Percentiles rank a stretch among this genome's conserved stretches.
Evolutionary conservation across 768 basidiomycete species (phyloP).

Genomic region (Auricularia heimuer): DNA sequence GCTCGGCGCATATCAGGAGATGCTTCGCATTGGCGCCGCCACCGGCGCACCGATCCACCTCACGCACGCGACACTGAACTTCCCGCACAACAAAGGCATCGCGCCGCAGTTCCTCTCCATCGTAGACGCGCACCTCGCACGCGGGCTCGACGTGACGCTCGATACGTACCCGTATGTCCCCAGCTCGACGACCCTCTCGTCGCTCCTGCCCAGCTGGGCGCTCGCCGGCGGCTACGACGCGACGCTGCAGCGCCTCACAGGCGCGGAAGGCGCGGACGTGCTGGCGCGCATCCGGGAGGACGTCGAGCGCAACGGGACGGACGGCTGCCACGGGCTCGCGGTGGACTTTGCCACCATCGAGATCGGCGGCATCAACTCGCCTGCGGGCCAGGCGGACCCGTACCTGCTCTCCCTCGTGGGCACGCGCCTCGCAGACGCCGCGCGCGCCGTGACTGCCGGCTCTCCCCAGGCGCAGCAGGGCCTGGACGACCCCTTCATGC

Average conservation of each 20-base stretch:
- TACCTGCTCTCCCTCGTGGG: not conserved
- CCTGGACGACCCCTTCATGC: slow-evolving; percentile 6
- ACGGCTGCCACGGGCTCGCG: slow-evolving; percentile 22
- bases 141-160: slow-evolving; percentile 17
- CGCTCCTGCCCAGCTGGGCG: slow-evolving; percentile 21
- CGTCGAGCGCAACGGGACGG: slow-evolving; percentile 19
- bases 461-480: not conserved
- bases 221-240: slow-evolving; percentile 16
- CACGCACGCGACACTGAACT: slow-evolving; percentile 24
- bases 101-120: slow-evolving; percentile 16
- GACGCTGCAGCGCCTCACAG: slow-evolving; percentile 14
- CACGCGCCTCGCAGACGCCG: too few relatives aligned
- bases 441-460: too few relatives aligned
- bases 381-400: not conserved
- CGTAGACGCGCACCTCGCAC: slow-evolving; percentile 14
- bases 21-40: slow-evolving; percentile 15
- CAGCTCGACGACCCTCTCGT: slow-evolving; percentile 19
- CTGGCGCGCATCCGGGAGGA: slow-evolving; percentile 18
- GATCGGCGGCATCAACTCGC: slow-evolving; percentile 9
- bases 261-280: slow-evolving; percentile 7
- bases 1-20: slow-evolving; percentile 19
- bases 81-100: slow-evolving; percentile 18
- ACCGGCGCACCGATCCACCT: slow-evolving; percentile 22
- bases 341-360: slow-evolving; percentile 20
- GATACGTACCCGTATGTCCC: slow-evolving; percentile 24